Evolutionary conservation across 768 basidiomycete genomes (phyloP).

Genomic region (Tylopilus sp.): DNA sequence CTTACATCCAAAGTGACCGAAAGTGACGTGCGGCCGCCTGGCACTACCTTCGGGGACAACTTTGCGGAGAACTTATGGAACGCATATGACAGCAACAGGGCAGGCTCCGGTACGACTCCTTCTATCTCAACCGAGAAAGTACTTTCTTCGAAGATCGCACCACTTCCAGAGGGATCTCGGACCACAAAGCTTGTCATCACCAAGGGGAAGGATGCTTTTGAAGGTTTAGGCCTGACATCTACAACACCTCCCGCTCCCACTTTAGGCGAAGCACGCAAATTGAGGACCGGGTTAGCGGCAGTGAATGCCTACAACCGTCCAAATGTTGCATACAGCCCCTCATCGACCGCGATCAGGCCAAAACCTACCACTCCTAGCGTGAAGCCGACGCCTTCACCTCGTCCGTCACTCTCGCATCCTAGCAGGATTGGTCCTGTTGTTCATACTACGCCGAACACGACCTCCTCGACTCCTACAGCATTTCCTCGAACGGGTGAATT

Average conservation of each 20-base stretch:
- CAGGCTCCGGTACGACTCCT: conserved; percentile 3
- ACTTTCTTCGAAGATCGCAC: conserved; percentile 22
- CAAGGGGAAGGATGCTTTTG: conserved; percentile 71
- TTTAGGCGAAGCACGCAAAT: conserved; percentile 69
- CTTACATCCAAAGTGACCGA: conserved; percentile 22
- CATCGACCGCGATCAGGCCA: conserved; percentile 14
- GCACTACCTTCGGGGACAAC: conserved; percentile 59
- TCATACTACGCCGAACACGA: conserved; percentile 34
- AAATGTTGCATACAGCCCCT: conserved; percentile 10
- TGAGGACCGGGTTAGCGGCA: conserved; percentile 65
- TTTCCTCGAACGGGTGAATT: conserved; percentile 40
- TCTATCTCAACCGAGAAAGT: conserved; percentile 12
- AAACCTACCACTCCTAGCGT: conserved; percentile 15
- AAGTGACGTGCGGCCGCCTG: conserved; percentile 21
- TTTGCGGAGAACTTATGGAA: conserved; percentile 57
- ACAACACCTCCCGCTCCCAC: conserved; percentile 56
- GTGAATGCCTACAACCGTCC: conserved; percentile 38
- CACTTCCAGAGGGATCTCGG: conserved; percentile 30
- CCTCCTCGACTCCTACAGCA: conserved; percentile 30
- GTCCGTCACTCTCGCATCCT: conserved; percentile 16
- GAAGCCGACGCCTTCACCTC: conserved; percentile 30
- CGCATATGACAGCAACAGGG: conserved; percentile 39
- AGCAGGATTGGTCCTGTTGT: conserved; percentile 12
- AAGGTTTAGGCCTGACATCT: conserved; percentile 58
- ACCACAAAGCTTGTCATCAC: conserved; percentile 29